A percentile compares a stretch with the other conserved stretches of the same genome.
Evolutionary conservation across 2,329 filamentous ascomycete species (phyloP).

Genomic region (Penicillium sp.): DNA sequence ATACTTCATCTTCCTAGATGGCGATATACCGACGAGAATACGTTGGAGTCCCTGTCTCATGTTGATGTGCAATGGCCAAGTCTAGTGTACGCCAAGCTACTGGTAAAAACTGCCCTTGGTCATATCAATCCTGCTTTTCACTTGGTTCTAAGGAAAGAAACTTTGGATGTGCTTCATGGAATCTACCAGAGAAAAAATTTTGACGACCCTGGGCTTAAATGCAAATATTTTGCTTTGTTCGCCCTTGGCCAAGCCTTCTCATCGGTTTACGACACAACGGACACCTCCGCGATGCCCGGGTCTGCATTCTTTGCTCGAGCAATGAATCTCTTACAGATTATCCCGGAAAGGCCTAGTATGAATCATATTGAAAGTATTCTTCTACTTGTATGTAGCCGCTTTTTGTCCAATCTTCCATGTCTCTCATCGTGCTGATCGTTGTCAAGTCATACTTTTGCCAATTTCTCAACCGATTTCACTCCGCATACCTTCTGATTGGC

Average conservation of each 20-base stretch:
- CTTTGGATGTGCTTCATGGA: slow-evolving; percentile 40
- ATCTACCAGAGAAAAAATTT: slow-evolving; percentile 26
- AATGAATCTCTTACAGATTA: slow-evolving; percentile 40
- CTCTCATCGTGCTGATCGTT: slow-evolving; percentile 3
- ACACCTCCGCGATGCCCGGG: slow-evolving; percentile 35
- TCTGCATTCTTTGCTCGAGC: slow-evolving; percentile 44
- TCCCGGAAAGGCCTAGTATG: slow-evolving; percentile 45
- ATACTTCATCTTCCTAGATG: slow-evolving; percentile 28
- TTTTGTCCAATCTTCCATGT: too few species aligned
- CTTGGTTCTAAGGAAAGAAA: slow-evolving; percentile 33
- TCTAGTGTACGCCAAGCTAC: slow-evolving; percentile 28
- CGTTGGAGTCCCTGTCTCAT: slow-evolving; percentile 13
- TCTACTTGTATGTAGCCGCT: slow-evolving; percentile 30
- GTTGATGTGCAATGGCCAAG: slow-evolving; percentile 30
- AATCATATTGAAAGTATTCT: slow-evolving; percentile 46
- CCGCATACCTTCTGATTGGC: slow-evolving; percentile 34
- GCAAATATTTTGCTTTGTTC: slow-evolving; percentile 48
- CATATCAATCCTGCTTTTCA: slow-evolving; percentile 36
- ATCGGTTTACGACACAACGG: not conserved
- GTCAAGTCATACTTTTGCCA: slow-evolving; percentile 29
- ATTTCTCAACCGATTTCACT: slow-evolving; percentile 33
- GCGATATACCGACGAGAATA: slow-evolving; percentile 26
- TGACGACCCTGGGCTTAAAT: slow-evolving; percentile 36
- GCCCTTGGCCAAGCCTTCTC: slow-evolving; percentile 48
- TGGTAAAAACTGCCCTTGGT: slow-evolving; percentile 32